Evolutionary conservation across 2,329 filamentous ascomycete genomes (phyloP).

Genomic region (Fusarium secorum): DNA sequence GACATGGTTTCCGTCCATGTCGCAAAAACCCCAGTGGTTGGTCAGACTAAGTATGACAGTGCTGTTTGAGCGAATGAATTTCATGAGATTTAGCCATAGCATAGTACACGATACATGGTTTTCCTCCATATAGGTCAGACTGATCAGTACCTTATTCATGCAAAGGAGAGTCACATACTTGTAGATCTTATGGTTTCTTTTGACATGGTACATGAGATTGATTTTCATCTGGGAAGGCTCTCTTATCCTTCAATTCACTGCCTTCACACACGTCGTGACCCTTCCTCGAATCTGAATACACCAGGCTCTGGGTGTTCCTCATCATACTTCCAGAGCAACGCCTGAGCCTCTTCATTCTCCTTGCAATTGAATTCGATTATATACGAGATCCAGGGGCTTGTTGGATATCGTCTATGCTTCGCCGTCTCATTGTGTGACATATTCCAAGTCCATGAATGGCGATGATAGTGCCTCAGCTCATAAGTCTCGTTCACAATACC

Average conservation of each 20-base stretch:
- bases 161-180: background rate
- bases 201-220: background rate
- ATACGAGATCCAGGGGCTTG: background rate
- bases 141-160: background rate
- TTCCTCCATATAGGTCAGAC: background rate
- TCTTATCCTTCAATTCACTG: background rate
- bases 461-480: background rate
- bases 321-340: background rate
- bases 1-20: background rate
- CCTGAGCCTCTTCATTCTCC: fast-evolving
- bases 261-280: background rate
- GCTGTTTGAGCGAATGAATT: background rate
- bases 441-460: background rate
- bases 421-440: background rate
- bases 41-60: background rate
- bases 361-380: background rate
- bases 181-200: background rate
- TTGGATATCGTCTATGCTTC: background rate
- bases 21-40: background rate
- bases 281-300: fast-evolving
- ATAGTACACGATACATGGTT: background rate
- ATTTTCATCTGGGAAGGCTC: background rate
- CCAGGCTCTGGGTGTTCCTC: background rate
- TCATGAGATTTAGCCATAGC: background rate
- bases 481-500: background rate